These are phyloP conservation scores for Neocucurbitaria cava DNA, from an alignment of 2,329 filamentous ascomycete genomes.

Conservation along the genomic window DNA sequence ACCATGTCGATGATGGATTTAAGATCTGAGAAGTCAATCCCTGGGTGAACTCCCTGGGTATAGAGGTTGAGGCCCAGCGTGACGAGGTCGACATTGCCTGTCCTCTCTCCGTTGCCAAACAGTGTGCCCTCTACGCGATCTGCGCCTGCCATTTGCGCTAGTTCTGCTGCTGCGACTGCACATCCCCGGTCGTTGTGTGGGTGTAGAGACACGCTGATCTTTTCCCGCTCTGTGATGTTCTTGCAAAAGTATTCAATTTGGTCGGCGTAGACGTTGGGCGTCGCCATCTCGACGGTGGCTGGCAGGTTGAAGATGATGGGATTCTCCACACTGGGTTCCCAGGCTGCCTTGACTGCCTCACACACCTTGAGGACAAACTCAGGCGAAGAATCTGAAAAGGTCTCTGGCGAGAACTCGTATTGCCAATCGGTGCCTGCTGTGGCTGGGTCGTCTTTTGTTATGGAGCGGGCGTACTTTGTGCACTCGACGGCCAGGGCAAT, in stretches of 20 bases:
- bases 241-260: conserved; percentile 95
- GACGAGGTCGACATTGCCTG: conserved; percentile 93
- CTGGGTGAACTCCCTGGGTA: conserved; percentile 85
- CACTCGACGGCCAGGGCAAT: conserved; percentile 84
- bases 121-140: conserved; percentile 93
- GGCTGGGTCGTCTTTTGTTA: conserved; percentile 80
- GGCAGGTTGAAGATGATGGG: conserved; percentile 97
- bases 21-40: conserved; percentile 91
- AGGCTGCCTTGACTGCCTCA: conserved; percentile 91
- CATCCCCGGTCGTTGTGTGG: conserved; percentile 95
- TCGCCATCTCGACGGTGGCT: conserved; percentile 93
- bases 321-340: conserved; percentile 79
- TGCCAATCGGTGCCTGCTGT: conserved; percentile 70
- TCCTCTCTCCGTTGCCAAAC: conserved; percentile 94
- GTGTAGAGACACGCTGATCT: conserved; percentile 87
- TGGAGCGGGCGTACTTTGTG: conserved; percentile 82
- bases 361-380: conserved; percentile 86
- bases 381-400: conserved; percentile 87
- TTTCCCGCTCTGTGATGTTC: conserved; percentile 83
- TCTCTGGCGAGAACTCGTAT: conserved; percentile 85
- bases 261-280: conserved; percentile 94
- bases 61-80: conserved; percentile 93
- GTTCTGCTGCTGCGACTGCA: conserved; percentile 85
- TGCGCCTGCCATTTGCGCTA: conserved; percentile 95
- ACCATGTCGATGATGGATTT: conserved; percentile 85